These are phyloP conservation scores for Penicillium griseofulvum DNA, from an alignment of 2,329 filamentous ascomycete species.

Conservation along the genomic window DNA sequence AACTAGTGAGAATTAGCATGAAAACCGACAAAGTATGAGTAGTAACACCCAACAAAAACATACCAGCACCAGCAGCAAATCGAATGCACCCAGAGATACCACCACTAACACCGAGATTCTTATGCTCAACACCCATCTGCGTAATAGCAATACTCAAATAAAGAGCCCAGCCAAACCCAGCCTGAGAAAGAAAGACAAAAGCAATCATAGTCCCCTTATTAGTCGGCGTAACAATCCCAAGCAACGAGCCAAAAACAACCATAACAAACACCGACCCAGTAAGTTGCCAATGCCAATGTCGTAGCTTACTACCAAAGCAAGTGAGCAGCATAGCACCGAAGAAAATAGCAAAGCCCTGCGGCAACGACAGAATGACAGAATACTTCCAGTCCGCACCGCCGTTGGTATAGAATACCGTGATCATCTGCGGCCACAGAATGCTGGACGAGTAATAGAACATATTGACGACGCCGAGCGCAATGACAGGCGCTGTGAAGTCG, in stretches of 20 bases:
- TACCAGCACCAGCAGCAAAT: conserved; percentile 43
- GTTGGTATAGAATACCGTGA: conserved; percentile 45
- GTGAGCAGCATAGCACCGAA: conserved; percentile 45
- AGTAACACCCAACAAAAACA: background rate
- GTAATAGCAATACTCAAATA: conserved; percentile 51
- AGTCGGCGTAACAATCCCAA: conserved; percentile 45
- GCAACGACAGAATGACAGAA: conserved; percentile 41
- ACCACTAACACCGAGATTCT: conserved; percentile 48
- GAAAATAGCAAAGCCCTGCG: conserved; percentile 47
- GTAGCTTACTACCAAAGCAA: conserved; percentile 43
- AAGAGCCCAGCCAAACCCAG: conserved; percentile 49
- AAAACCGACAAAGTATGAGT: background rate
- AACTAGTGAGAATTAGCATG: conserved; percentile 21
- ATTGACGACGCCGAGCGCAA: conserved; percentile 48
- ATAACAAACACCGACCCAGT: conserved; percentile 46
- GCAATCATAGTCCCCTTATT: conserved; percentile 49
- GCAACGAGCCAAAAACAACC: conserved; percentile 48
- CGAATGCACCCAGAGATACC: conserved; percentile 46
- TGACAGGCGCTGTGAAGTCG: conserved; percentile 49
- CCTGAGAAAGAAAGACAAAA: conserved; percentile 47
- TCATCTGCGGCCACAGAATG: conserved; percentile 51
- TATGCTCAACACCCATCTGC: conserved; percentile 51
- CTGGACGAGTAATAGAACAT: conserved; percentile 54
- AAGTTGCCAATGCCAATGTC: conserved; percentile 50
- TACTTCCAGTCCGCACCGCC: conserved; percentile 36